A percentile compares a stretch with the other conserved stretches of the same genome.
Evolutionary conservation across 495 filamentous ascomycete species (phyloP).

Genomic region (Lophiostoma macrostomum): DNA sequence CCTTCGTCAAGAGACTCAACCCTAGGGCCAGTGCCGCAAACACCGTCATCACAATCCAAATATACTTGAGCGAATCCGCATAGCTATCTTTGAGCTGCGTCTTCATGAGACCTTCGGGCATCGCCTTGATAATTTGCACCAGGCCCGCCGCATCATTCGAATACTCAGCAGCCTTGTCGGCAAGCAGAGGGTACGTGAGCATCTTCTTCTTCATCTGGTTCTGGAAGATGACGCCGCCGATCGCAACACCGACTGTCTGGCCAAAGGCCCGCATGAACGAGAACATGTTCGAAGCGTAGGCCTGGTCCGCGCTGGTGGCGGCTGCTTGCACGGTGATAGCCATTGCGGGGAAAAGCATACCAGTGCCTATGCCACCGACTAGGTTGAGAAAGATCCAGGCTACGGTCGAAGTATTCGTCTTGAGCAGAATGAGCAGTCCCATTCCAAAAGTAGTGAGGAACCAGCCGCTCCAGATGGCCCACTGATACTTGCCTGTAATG

Average conservation of each 20-base stretch:
- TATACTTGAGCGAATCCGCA: slow-evolving; percentile 38
- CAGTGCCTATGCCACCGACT: slow-evolving; percentile 49
- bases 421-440: slow-evolving; percentile 48
- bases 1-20: slow-evolving; percentile 50
- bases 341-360: slow-evolving; percentile 50
- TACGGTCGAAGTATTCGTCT: slow-evolving; percentile 43
- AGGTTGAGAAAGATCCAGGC: slow-evolving; percentile 52
- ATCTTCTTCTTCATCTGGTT: slow-evolving; percentile 53
- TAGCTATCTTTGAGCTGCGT: slow-evolving; percentile 40
- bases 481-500: slow-evolving; percentile 48
- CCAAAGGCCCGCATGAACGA: slow-evolving; percentile 59
- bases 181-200: slow-evolving; percentile 34
- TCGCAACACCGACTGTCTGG: slow-evolving; percentile 61
- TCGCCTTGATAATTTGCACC: slow-evolving; percentile 43
- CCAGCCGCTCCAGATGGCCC: slow-evolving; percentile 56
- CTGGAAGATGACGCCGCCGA: slow-evolving; percentile 59
- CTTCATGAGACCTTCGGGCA: slow-evolving; percentile 37
- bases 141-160: slow-evolving; percentile 49
- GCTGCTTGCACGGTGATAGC: slow-evolving; percentile 53
- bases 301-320: slow-evolving; percentile 43
- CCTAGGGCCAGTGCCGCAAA: slow-evolving; percentile 50
- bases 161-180: slow-evolving; percentile 37
- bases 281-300: slow-evolving; percentile 55
- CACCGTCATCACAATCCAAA: slow-evolving; percentile 48
- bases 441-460: slow-evolving; percentile 47